These are phyloP conservation scores for Corymbia calophylla DNA, from an alignment of 441 rosid species.

Conservation along the genomic window DNA sequence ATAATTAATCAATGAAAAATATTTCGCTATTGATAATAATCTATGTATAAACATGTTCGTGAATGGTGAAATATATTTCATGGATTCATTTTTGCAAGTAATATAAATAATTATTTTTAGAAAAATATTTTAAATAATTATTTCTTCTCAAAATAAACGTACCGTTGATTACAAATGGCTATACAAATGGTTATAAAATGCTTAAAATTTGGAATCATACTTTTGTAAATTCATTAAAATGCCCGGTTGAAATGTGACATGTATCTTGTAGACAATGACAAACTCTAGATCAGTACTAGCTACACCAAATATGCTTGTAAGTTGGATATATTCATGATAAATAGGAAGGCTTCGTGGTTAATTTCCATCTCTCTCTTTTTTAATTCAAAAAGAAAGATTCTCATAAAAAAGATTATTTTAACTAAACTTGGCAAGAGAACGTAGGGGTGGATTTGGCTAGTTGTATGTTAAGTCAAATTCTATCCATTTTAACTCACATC, in stretches of 20 bases:
- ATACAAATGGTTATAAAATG: not conserved
- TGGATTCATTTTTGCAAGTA: too few relatives aligned
- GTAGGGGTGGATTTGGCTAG: not conserved
- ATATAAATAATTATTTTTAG: too few relatives aligned
- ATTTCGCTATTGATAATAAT: too few relatives aligned
- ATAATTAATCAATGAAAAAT: too few relatives aligned
- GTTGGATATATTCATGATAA: not conserved
- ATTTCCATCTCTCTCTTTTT: not conserved
- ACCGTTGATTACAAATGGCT: not conserved
- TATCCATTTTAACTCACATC: not conserved
- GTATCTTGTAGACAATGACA: not conserved
- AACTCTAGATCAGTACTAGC: not conserved
- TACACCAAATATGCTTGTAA: fast-evolving
- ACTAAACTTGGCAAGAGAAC: not conserved
- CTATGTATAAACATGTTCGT: too few relatives aligned
- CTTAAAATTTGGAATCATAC: not conserved
- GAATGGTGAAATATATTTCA: too few relatives aligned
- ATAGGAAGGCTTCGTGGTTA: not conserved
- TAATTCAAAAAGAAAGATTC: not conserved
- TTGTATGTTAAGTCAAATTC: not conserved
- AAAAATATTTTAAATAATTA: too few relatives aligned
- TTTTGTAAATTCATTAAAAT: fast-evolving
- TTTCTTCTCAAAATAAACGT: too few relatives aligned
- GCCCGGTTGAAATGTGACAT: not conserved
- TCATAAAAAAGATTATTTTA: not conserved